Conservation (phyloP, 768 basidiomycete species). For the Mycena floridula region DNA sequence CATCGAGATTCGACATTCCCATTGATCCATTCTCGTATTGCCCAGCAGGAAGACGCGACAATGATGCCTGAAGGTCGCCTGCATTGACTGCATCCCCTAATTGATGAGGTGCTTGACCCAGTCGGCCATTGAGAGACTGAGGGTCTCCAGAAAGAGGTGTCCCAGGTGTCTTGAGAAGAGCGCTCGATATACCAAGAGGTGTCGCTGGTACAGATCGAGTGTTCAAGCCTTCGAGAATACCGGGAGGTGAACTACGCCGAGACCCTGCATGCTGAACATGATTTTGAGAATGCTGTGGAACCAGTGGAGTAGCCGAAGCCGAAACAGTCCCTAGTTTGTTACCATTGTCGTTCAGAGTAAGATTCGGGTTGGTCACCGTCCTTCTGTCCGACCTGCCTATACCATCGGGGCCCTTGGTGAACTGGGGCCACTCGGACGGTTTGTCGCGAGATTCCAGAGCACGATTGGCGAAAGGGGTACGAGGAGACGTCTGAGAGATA, state of each 20-base stretch:
- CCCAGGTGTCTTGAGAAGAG: conserved; percentile 59
- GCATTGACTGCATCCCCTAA: conserved; percentile 45
- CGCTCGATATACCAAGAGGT: conserved; percentile 54
- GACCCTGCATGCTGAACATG: conserved; percentile 51
- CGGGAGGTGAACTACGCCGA: conserved; percentile 71
- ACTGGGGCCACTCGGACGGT: conserved; percentile 94
- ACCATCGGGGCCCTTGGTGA: conserved; percentile 61
- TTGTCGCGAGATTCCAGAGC: conserved; percentile 56
- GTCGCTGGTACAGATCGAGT: conserved; percentile 84
- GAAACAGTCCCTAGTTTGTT: conserved; percentile 46
- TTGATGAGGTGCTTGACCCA: conserved; percentile 45
- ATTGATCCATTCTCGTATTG: conserved; percentile 53
- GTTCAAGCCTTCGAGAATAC: conserved; percentile 53
- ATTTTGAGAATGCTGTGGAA: conserved; percentile 49
- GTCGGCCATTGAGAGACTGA: conserved; percentile 57
- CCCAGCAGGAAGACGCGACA: conserved; percentile 58
- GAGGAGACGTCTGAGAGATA: conserved; percentile 74
- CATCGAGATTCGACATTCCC: conserved; percentile 30
- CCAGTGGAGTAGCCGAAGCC: conserved; percentile 56
- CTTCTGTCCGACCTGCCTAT: conserved; percentile 54
- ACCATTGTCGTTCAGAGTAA: conserved; percentile 52
- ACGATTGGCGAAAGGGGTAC: conserved; percentile 50
- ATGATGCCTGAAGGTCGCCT: conserved; percentile 61
- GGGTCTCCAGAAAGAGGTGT: conserved; percentile 60
- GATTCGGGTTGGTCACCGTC: conserved; percentile 66